Evolutionary conservation across 1,139 yeast genomes (phyloP).

Genomic region (Scheffersomyces cryptocercus): DNA sequence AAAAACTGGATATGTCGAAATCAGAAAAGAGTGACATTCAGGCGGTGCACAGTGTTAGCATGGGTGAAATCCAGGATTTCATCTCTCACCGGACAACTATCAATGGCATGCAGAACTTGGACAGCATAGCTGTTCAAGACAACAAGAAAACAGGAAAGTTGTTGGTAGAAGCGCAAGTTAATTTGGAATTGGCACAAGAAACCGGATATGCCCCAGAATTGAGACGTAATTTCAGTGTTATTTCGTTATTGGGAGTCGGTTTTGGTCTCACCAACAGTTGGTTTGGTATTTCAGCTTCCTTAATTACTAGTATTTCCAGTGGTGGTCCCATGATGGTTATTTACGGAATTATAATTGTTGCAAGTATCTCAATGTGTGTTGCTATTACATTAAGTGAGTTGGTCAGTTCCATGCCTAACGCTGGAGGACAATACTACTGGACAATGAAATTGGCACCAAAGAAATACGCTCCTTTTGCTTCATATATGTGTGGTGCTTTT

Average conservation of each 20-base stretch:
- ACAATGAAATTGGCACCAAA: constrained; percentile 55
- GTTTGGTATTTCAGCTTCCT: constrained; percentile 54
- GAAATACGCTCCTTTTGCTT: constrained; percentile 46
- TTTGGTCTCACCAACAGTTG: constrained; percentile 56
- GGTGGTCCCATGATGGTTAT: constrained; percentile 53
- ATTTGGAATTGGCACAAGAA: constrained; percentile 32
- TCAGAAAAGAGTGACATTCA: constrained; percentile 7
- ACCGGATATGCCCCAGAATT: constrained; percentile 42
- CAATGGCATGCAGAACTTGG: constrained; percentile 6
- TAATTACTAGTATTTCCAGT: constrained; percentile 47
- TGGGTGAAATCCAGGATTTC: constrained; percentile 20
- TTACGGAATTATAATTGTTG: constrained; percentile 41
- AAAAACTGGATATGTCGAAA: neutral
- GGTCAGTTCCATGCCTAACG: constrained; percentile 54
- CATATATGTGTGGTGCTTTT: constrained; percentile 56
- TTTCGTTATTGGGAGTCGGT: constrained; percentile 54
- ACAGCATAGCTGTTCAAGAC: constrained; percentile 9
- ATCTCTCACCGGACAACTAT: constrained; percentile 12
- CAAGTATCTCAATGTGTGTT: constrained; percentile 36
- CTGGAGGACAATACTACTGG: constrained; percentile 67
- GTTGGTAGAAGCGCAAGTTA: constrained; percentile 32
- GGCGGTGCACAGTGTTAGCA: constrained; percentile 20
- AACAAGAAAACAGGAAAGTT: constrained; percentile 16
- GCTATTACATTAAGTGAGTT: constrained; percentile 49
- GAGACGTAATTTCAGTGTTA: constrained; percentile 51